Conservation (phyloP, 169 alveolate species). For the Babesia ovis region DNA sequence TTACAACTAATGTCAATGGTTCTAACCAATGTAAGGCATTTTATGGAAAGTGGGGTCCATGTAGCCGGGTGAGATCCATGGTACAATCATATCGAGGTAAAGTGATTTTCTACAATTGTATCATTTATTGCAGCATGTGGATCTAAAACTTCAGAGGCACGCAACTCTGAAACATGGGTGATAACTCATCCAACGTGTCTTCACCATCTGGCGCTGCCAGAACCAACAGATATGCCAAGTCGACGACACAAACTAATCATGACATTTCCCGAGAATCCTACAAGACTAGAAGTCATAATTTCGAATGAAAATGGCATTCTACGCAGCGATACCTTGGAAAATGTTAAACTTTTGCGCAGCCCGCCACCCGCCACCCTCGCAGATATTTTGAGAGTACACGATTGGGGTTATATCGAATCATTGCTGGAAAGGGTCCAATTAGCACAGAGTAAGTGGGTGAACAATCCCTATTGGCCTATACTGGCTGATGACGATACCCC, state of each 20-base stretch:
- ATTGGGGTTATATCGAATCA: conserved; percentile 86
- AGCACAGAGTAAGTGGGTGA: conserved; percentile 70
- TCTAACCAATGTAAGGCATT: background rate
- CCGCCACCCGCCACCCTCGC: conserved; percentile 85
- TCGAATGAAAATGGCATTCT: conserved; percentile 83
- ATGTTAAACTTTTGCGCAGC: conserved; percentile 74
- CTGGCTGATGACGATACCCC: conserved; percentile 88
- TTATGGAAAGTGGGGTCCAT: background rate
- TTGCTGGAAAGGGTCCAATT: conserved; percentile 67
- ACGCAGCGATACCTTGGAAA: conserved; percentile 77
- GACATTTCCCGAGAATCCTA: conserved; percentile 88
- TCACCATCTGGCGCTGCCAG: conserved; percentile 87
- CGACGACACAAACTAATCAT: conserved; percentile 78
- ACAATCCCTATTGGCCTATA: conserved; percentile 71
- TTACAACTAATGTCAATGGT: too few relatives aligned
- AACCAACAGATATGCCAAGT: conserved; percentile 87
- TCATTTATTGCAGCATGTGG: background rate
- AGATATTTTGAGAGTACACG: conserved; percentile 95
- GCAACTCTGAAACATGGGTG: conserved; percentile 42
- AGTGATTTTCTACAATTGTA: background rate
- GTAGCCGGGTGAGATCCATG: background rate
- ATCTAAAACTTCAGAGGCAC: background rate
- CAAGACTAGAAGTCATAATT: conserved; percentile 85
- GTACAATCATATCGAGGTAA: background rate
- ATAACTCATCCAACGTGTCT: conserved; percentile 76